These are phyloP conservation scores for Monilinia fructigena DNA, from an alignment of 2,329 filamentous ascomycete genomes.

Conservation along the genomic window DNA sequence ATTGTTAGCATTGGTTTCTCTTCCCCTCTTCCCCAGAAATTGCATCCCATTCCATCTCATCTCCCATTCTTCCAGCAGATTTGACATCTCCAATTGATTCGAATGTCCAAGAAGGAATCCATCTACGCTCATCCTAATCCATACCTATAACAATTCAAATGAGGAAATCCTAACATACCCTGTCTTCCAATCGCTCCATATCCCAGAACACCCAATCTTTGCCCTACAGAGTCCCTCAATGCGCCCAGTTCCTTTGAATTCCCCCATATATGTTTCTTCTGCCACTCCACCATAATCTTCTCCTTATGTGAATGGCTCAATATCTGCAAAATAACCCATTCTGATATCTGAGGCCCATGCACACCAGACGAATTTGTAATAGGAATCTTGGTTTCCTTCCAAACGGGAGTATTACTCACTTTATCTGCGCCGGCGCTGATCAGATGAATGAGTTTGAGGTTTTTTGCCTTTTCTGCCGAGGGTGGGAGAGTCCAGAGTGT, in stretches of 20 bases:
- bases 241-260: slow-evolving; percentile 37
- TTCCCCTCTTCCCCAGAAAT: not conserved
- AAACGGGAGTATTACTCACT: slow-evolving; percentile 36
- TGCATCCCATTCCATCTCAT: not conserved
- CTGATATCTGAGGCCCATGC: slow-evolving; percentile 58
- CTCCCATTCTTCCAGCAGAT: not conserved
- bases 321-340: slow-evolving; percentile 65
- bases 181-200: slow-evolving; percentile 45
- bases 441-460: slow-evolving; percentile 42
- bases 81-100: not conserved
- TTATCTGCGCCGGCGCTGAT: slow-evolving; percentile 41
- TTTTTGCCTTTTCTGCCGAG: slow-evolving; percentile 31
- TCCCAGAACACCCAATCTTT: slow-evolving; percentile 52
- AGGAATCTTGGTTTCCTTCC: slow-evolving; percentile 40
- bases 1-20: slow-evolving; percentile 12
- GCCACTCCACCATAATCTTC: slow-evolving; percentile 53
- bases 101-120: not conserved
- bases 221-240: slow-evolving; percentile 56
- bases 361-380: slow-evolving; percentile 42
- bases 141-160: not conserved
- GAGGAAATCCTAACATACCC: slow-evolving; percentile 38
- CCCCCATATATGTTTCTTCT: slow-evolving; percentile 56
- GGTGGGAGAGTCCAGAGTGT: slow-evolving; percentile 37
- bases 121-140: not conserved
- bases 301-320: slow-evolving; percentile 57